Evolutionary conservation across 805 yeast genomes (phyloP), one percentile per base, ranked within the genome.

Genomic region (Scheffersomyces stipitis): DNA sequence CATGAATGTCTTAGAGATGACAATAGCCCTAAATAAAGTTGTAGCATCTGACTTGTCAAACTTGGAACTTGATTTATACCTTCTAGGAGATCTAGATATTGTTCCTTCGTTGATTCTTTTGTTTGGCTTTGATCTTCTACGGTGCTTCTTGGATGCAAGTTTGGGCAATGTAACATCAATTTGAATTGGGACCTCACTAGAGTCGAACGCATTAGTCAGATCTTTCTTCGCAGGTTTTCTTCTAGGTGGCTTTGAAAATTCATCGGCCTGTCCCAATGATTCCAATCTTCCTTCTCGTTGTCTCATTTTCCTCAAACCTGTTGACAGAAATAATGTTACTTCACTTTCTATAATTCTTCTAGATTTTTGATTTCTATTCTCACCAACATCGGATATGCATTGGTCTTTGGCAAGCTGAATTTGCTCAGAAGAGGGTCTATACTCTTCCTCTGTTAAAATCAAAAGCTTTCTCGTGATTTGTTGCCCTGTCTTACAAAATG

Each of bases 1-100:
- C 13, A 56, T 54, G 27, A 84, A 71, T 12, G 89, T 75, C 43
- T 82, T 80, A 3, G 83, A 75, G 14, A 86, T 81, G 9, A 84
- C 78, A 10, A 83, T 83, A 2, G 82, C 73, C 42, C 86, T 71
- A 46, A 80, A 76, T 27, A 88, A 63, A 2, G 69, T 63, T 15
- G 80, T 74, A 1, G 76, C 68, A 41, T 83, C 83, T 4, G 64
- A 46, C 31, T 67, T 64, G 20, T 65, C 69, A 40, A 70, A 58
- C 35, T 51, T 55, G 34, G 44, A 44, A 24, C 33, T 49, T 24
- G 52, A 33, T 18, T 54, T 36, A 7, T 52, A 36, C 16, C 50
- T 38, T 23, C 48, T 42, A 9, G 40, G 40, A 16, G 34, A 32
- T 10, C 36, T 15, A 6, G 31, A 14, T n/a, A 17, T 13, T 14